These are phyloP conservation scores for Cytospora paraplurivora DNA, from an alignment of 2,329 filamentous ascomycete species.

Conservation along the genomic window DNA sequence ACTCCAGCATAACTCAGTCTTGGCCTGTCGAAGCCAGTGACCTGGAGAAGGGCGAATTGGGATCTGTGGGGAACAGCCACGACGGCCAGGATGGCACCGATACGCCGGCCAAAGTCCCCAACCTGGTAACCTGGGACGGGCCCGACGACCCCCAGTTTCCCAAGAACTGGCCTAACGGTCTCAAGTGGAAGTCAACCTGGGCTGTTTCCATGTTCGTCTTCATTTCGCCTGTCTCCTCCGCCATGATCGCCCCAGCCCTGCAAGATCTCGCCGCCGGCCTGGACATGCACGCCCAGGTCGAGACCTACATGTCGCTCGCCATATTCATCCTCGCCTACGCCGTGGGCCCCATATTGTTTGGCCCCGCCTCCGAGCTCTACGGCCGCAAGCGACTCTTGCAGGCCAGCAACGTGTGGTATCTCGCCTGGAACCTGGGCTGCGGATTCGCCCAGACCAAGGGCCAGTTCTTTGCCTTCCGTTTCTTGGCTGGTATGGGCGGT, in stretches of 20 bases:
- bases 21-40: too few species aligned
- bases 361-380: constrained; percentile 51
- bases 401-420: constrained; percentile 50
- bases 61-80: too few species aligned
- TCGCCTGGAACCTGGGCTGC: constrained; percentile 52
- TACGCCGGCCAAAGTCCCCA: too few species aligned
- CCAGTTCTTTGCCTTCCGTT: constrained; percentile 47
- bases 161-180: constrained; percentile 45
- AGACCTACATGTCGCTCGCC: constrained; percentile 51
- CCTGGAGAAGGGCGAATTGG: too few species aligned
- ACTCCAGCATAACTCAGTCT: too few species aligned
- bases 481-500: constrained; percentile 52
- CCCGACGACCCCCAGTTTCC: constrained; percentile 38
- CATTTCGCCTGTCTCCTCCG: constrained; percentile 53
- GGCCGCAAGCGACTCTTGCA: constrained; percentile 48
- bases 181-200: constrained; percentile 49
- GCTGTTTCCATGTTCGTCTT: constrained; percentile 53
- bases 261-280: constrained; percentile 52
- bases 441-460: constrained; percentile 43
- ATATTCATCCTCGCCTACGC: constrained; percentile 48
- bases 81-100: too few species aligned
- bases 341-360: constrained; percentile 47
- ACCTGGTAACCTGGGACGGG: constrained; percentile 30
- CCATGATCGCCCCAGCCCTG: constrained; percentile 43
- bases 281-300: constrained; percentile 46